Evolutionary conservation across 2,329 filamentous ascomycete species (phyloP), one percentile per base, ranked within the genome.

Genomic region (Paramyrothecium sp.): DNA sequence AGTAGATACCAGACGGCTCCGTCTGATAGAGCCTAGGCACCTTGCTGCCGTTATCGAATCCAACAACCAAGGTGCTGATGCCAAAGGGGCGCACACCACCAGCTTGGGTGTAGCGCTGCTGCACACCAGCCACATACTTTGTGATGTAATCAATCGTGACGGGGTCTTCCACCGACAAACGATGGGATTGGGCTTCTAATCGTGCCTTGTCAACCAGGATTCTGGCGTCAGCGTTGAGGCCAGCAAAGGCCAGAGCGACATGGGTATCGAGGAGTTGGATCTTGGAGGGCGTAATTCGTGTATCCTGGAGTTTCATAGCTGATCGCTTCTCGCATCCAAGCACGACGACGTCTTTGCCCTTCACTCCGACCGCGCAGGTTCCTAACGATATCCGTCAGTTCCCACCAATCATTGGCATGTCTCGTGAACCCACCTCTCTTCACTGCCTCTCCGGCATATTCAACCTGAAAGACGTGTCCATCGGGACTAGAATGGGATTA

Each of bases 91-190:
- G 84, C 54, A 99, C 95, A 84, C 95, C 95, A 80, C 95, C 95
- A 71, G 92, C 96, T 82, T 99, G 95, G 51, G 95, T 99, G 83
- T 99, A 99, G 76, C 92, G 88, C 82, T 99, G 95, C 83, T 99
- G 95, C 66, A 99, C 95, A 57, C 94, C 91, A 55, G 95, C 95
- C 62, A 99, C 90, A 71, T 98, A 97, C 82, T 99, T 98, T 70
- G 95, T 98, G 73, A 99, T 97, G 83, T 99, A 99, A 80, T 99
- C 95, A 76, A 99, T 96, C 61, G 91, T 94, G 64, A 96, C 92
- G 56, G 95, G 94, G 73, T 99, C 96, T 75, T 99, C 95, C 58
- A 99, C 92, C 4, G 95, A 98, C 68, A 99, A 82, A 63, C 95
- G 90, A 81, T 99, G 95, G 67, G 92, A 97, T 79, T 99, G 95